Evolutionary conservation across 2,329 filamentous ascomycete genomes (phyloP).

Genomic region (Metarhizium humberi): DNA sequence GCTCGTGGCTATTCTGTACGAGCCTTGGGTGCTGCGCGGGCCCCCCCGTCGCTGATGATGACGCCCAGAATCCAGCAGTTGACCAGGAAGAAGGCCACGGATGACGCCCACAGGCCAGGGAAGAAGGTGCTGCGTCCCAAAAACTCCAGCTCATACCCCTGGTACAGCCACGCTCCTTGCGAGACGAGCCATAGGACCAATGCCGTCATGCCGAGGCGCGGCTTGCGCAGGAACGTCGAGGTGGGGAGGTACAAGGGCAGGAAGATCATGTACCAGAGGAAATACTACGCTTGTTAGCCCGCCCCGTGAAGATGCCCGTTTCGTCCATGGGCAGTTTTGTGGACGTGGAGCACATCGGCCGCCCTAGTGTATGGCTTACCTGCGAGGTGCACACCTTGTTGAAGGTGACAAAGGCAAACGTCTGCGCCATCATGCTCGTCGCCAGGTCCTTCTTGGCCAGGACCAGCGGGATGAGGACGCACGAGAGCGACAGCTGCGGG

Average conservation of each 20-base stretch:
- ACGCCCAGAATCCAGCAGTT: constrained; percentile 84
- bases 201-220: constrained; percentile 53
- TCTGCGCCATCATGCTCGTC: constrained; percentile 84
- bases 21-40: constrained; percentile 9
- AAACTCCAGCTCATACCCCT: constrained; percentile 69
- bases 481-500: constrained; percentile 75
- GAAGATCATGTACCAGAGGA: constrained; percentile 95
- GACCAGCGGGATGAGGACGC: constrained; percentile 63
- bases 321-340: too few relatives aligned
- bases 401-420: constrained; percentile 93
- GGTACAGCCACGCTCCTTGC: constrained; percentile 69
- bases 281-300: constrained; percentile 54
- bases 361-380: constrained; percentile 36
- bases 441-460: constrained; percentile 76
- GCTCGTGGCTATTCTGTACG: constrained; percentile 13
- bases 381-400: constrained; percentile 99
- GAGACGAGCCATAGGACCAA: constrained; percentile 63
- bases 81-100: constrained; percentile 69
- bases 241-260: constrained; percentile 80
- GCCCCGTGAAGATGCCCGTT: too few relatives aligned
- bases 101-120: constrained; percentile 70
- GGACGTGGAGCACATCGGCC: too few relatives aligned
- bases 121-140: constrained; percentile 75
- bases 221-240: constrained; percentile 59
- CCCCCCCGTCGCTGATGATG: constrained; percentile 59